These are phyloP conservation scores for Heritiera littoralis DNA, from an alignment of 345 rosid genomes.

Conservation along the genomic window DNA sequence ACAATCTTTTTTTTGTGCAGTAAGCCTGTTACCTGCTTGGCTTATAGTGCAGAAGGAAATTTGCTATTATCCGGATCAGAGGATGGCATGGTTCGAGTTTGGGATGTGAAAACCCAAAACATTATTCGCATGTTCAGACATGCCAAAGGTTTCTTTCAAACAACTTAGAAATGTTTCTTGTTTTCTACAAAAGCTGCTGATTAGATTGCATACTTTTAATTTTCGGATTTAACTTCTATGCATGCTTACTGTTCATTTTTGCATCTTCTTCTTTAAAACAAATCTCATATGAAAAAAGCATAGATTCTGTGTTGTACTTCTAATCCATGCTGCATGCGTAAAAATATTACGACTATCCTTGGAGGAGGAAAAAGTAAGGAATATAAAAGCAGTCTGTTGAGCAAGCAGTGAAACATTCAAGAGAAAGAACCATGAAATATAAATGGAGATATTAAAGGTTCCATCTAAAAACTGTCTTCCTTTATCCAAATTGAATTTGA, in stretches of 20 bases:
- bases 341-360: background rate
- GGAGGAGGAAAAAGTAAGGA: background rate
- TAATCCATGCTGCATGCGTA: background rate
- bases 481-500: background rate
- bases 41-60: constrained; percentile 55
- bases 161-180: constrained; percentile 3
- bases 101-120: constrained; percentile 51
- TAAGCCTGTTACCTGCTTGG: constrained; percentile 71
- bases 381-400: background rate
- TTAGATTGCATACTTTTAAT: background rate
- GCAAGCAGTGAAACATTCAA: constrained; percentile 5
- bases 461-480: background rate
- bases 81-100: constrained; percentile 74
- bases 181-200: background rate
- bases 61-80: constrained; percentile 75
- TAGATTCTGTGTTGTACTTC: background rate
- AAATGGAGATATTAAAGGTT: background rate
- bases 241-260: background rate
- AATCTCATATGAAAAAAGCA: background rate
- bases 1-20: constrained; percentile 40
- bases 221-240: background rate
- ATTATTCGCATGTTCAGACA: constrained; percentile 55
- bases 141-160: constrained; percentile 53
- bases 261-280: background rate
- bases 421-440: background rate